phyloP scores from a whole-genome alignment of 352 stramenopile species.

The Halophytophthora polymorphica region DNA sequence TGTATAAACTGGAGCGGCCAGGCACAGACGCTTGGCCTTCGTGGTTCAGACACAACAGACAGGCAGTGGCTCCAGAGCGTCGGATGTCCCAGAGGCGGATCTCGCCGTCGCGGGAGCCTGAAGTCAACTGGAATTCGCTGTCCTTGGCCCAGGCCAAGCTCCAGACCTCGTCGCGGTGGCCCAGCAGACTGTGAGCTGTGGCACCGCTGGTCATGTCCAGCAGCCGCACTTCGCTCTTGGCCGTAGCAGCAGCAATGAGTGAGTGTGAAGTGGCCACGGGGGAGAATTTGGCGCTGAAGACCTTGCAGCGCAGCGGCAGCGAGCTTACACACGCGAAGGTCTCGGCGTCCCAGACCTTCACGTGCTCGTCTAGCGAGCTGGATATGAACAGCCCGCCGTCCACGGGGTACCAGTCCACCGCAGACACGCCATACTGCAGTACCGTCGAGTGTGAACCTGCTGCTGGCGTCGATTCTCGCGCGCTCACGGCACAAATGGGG shows the following conservation, averaged over 20 bases:
- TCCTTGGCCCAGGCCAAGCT: conserved; percentile 67
- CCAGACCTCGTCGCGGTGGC: conserved; percentile 78
- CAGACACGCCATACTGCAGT: conserved; percentile 63
- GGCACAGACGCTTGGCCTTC: conserved; percentile 52
- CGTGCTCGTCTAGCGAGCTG: conserved; percentile 61
- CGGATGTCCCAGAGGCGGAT: conserved; percentile 88
- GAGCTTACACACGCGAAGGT: conserved; percentile 58
- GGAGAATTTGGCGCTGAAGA: conserved; percentile 72
- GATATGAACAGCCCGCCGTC: conserved; percentile 82
- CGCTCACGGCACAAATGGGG: conserved; percentile 17
- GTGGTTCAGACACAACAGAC: conserved; percentile 76
- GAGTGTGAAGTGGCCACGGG: conserved; percentile 44
- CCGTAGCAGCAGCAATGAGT: conserved; percentile 65
- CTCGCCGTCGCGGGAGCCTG: conserved; percentile 54
- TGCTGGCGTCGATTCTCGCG: conserved; percentile 7
- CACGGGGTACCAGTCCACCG: conserved; percentile 86
- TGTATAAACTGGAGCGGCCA: conserved; percentile 47
- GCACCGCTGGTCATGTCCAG: conserved; percentile 72
- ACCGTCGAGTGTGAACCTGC: not conserved
- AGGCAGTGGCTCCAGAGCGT: conserved; percentile 76
- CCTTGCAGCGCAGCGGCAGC: conserved; percentile 58
- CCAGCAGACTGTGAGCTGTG: conserved; percentile 64
- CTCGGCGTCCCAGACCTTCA: conserved; percentile 79
- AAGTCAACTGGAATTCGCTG: conserved; percentile 72
- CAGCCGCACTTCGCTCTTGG: conserved; percentile 61